Conservation (phyloP, 257 asterid species). For the Coffea canephora region DNA sequence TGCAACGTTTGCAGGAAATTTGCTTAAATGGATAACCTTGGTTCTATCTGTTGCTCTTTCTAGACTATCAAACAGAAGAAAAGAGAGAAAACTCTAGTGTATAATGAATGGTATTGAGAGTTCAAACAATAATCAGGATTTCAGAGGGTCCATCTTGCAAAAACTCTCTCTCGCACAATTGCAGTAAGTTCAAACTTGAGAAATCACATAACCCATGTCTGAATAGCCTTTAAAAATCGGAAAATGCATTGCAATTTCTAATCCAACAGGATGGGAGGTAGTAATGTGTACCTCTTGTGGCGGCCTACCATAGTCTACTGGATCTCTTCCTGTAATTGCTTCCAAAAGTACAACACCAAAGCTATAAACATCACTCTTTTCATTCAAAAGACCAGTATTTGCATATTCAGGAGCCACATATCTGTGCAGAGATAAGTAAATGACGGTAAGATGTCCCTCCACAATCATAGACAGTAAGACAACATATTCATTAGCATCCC, state of each 20-base stretch:
- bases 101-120: background rate
- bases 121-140: background rate
- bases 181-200: background rate
- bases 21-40: background rate
- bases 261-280: background rate
- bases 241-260: background rate
- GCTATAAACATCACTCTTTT: slow-evolving; percentile 93
- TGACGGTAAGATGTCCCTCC: slow-evolving; percentile 8
- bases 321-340: slow-evolving; percentile 96
- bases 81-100: background rate
- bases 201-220: background rate
- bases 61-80: background rate
- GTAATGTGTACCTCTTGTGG: slow-evolving; percentile 69
- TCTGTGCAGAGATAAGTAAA: slow-evolving; percentile 36
- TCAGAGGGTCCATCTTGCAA: background rate
- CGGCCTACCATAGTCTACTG: slow-evolving; percentile 93
- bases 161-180: background rate
- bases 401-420: slow-evolving; percentile 99
- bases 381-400: slow-evolving; percentile 87
- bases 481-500: background rate
- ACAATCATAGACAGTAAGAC: background rate
- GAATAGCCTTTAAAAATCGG: background rate
- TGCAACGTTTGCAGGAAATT: background rate
- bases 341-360: slow-evolving; percentile 86
- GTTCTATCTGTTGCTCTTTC: background rate